Conservation (phyloP, 768 basidiomycete species). For the Mycena epipterygia region DNA sequence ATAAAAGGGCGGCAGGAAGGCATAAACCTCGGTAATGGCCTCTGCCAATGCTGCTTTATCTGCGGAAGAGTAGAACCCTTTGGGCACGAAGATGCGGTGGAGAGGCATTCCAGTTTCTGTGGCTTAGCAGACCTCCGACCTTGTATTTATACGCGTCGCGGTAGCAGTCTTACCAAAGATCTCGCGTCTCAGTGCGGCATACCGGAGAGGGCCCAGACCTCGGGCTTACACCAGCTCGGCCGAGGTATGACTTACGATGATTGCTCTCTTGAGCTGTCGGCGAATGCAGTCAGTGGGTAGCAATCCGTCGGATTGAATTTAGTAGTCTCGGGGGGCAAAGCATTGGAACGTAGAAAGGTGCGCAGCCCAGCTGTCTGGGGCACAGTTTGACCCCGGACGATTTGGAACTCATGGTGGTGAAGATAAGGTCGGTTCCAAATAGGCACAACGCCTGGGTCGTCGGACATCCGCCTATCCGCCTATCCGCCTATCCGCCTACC, state of each 20-base stretch:
- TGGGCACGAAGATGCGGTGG: constrained; percentile 39
- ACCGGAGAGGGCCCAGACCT: not conserved
- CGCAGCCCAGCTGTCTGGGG: constrained; percentile 2
- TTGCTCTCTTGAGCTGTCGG: not conserved
- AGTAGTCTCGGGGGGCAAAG: constrained; percentile 1
- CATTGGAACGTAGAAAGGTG: constrained; percentile 2
- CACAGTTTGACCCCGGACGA: not conserved
- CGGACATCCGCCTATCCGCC: not conserved
- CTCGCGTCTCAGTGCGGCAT: not conserved
- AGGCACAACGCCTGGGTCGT: constrained; percentile 1
- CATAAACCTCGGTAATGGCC: constrained; percentile 36
- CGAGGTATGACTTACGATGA: not conserved
- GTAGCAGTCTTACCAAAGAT: constrained; percentile 2
- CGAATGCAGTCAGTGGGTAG: not conserved
- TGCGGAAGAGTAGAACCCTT: constrained; percentile 29
- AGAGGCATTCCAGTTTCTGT: constrained; percentile 37
- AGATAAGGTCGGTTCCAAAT: not conserved
- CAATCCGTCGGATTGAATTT: constrained; percentile 2
- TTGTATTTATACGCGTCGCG: constrained; percentile 5
- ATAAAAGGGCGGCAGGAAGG: constrained; percentile 35
- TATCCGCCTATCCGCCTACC: constrained; percentile 3
- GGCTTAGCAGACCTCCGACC: constrained; percentile 3
- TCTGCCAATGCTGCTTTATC: constrained; percentile 34
- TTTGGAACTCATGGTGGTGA: constrained; percentile 8
- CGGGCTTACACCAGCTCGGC: constrained; percentile 13